Evolutionary conservation across 441 rosid genomes (phyloP).

Genomic region (Melastoma candidum): DNA sequence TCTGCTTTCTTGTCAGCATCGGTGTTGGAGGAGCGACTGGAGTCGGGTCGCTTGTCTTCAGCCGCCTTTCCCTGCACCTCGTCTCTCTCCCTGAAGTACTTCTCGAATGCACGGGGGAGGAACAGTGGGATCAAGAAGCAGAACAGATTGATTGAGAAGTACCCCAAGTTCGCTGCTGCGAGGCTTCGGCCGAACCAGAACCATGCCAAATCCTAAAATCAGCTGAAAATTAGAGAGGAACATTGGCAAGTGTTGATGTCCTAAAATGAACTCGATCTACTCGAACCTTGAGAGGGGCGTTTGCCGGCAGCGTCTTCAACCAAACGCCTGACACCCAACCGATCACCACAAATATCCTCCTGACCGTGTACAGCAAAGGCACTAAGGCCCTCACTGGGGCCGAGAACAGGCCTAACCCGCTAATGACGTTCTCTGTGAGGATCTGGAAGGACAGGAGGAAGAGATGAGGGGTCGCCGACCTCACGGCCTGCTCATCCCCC

Average conservation of each 20-base stretch:
- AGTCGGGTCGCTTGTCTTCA: slow-evolving; percentile 38
- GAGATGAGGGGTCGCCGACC: slow-evolving; percentile 76
- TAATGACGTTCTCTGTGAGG: slow-evolving; percentile 68
- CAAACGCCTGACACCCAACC: slow-evolving; percentile 72
- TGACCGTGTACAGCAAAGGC: slow-evolving; percentile 61
- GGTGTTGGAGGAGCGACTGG: no score
- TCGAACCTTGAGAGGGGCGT: slow-evolving; percentile 44
- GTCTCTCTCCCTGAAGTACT: slow-evolving; percentile 36
- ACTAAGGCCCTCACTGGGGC: slow-evolving; percentile 78
- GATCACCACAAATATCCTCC: slow-evolving; percentile 60
- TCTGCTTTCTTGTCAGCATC: no score
- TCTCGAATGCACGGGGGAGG: slow-evolving; percentile 76
- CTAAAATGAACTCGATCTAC: background rate
- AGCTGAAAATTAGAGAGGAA: background rate
- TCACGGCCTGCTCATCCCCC: slow-evolving; percentile 67
- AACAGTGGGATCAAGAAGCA: slow-evolving; percentile 69
- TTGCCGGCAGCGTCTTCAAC: slow-evolving; percentile 51
- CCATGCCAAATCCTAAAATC: slow-evolving; percentile 50
- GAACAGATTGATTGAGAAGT: slow-evolving; percentile 60
- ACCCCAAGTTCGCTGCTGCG: slow-evolving; percentile 41
- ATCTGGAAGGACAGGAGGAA: slow-evolving; percentile 86
- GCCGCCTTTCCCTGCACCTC: slow-evolving; percentile 25
- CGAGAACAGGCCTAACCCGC: slow-evolving; percentile 66
- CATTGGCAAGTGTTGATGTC: background rate
- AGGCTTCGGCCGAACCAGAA: slow-evolving; percentile 72